Base-by-base conservation (phyloP, 2,329 filamentous ascomycete species). In the Curvularia spicifera region DNA sequence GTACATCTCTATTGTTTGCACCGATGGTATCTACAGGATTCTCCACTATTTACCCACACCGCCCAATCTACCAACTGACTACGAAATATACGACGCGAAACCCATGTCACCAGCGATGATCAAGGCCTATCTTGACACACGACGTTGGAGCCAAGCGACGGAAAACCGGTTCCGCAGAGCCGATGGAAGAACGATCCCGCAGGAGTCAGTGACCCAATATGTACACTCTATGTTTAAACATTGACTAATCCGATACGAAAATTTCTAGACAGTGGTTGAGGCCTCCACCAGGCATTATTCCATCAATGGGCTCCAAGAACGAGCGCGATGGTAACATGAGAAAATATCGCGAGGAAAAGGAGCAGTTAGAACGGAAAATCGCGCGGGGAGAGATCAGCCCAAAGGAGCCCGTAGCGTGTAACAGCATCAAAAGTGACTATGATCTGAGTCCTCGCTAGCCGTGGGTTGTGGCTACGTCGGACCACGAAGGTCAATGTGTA, bases 401-500 rank as follows among this genome's bases (percentile, higher is more conserved):
- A 20, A 52, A 42, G 15, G 43, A 8, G 50, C 28, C 9, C 29
- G 22, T 53, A 20, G 40, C 35, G 29, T 53, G 29, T 28, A 51
- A 20, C 5, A 44, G 47, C 53, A 15, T 50, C 22, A 33, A 53
- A 46, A 57, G 50, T 15, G 37, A 57, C 40, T 50, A 49, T 43
- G 37, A 49, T 31, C 48, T 57, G 33, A 24, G 43, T 15, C 54
- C 43, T 29, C 47, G 40, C 29, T 56, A 66, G 40, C 15, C 13
- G 4, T 79, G 74, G 37, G n/a, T 22, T 20, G 18, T 12, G 37
- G 39, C 28, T 44, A 22, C 7, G 52, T 31, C 26, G 28, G 13
- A 20, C 24, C 9, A 29, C 13, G n/a, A 46, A 29, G n/a, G 24
- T 31, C 28, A 26, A 28, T 46, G 43, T 15, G 13, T 46, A 12